Base-by-base conservation (phyloP, 495 filamentous ascomycete genomes). In the Daldinia concentrica region DNA sequence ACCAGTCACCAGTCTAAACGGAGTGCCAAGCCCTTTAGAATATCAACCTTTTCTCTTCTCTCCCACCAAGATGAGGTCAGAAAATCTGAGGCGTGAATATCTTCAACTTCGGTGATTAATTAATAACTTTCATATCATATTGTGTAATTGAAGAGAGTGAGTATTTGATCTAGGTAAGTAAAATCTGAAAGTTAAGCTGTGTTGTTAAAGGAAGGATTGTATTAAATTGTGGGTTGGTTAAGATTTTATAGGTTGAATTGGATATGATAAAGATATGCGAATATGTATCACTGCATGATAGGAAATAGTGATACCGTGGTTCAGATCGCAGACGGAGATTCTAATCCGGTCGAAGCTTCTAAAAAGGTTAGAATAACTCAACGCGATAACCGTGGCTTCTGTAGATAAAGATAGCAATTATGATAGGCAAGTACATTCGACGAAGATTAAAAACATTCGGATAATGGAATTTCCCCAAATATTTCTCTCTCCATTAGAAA, bases 21-120 rank as follows among this genome's bases (percentile, higher is more conserved):
- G 37, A 50, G 17, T 52, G 69, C 69, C 70, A 68, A 73, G 70
- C 64, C 54, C 52, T 54, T 56, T 24, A 61, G 14, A n/a, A 64
- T 43, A 52, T 45, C 24, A 39, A 58, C 48, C 17, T 58, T 39
- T 27, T 27, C 41, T 14, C n/a, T 19, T 52, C 51, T 63, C 30
- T 39, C 59, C 27, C 43, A 9, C 19, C 0, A 48, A 48, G 19
- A 22, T 24, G 17, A 24, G 8, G 11, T 41, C 15, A 51, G 27
- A 41, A 36, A 32, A 24, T n/a, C 52, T 14, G 34, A 54, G 30
- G 24, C 32, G 50, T 32, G 6, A 39, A 34, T 36, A 17, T n/a
- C 34, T 27, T 62, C 8, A 55, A 39, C 3, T 37, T 37, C 19
- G 51, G 34, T 36, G 12, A 14, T 36, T 36, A 48, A 9, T 19